Conservation (phyloP, 1,284 basidiomycete species). For the Pascua sp. region DNA sequence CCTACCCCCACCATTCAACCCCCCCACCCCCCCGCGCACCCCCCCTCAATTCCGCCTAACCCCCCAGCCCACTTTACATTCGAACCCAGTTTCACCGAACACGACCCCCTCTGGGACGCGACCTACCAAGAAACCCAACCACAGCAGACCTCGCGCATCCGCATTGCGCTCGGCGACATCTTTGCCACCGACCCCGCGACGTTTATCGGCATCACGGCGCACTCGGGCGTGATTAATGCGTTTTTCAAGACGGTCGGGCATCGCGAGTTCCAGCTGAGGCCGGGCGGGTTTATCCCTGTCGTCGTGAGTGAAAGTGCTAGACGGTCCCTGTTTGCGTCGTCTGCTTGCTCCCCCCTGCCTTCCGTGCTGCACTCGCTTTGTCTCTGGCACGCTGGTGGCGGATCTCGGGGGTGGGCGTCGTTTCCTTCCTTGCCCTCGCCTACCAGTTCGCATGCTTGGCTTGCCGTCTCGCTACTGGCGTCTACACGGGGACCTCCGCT, state of each 20-base stretch:
- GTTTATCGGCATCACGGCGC: constrained; percentile 43
- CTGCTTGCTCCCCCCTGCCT: too few species aligned
- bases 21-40: not conserved
- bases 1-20: not conserved
- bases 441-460: too few species aligned
- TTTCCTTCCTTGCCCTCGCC: too few species aligned
- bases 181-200: constrained; percentile 34
- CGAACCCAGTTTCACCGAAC: constrained; percentile 37
- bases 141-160: constrained; percentile 30
- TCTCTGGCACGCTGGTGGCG: not conserved
- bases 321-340: not conserved
- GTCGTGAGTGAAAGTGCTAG: constrained; percentile 23
- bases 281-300: constrained; percentile 33
- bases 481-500: too few species aligned
- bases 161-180: constrained; percentile 34
- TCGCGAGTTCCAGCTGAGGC: constrained; percentile 21
- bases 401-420: too few species aligned
- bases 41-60: too few species aligned
- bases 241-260: constrained; percentile 36
- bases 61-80: constrained; percentile 29
- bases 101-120: constrained; percentile 39
- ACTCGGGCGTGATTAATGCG: constrained; percentile 39
- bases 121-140: constrained; percentile 28
- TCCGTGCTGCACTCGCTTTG: too few species aligned
- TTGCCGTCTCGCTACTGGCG: too few species aligned